Percentiles rank a stretch among this genome's conserved stretches.
Conservation (phyloP, 345 rosid genomes). For the Erodium maritimum region DNA sequence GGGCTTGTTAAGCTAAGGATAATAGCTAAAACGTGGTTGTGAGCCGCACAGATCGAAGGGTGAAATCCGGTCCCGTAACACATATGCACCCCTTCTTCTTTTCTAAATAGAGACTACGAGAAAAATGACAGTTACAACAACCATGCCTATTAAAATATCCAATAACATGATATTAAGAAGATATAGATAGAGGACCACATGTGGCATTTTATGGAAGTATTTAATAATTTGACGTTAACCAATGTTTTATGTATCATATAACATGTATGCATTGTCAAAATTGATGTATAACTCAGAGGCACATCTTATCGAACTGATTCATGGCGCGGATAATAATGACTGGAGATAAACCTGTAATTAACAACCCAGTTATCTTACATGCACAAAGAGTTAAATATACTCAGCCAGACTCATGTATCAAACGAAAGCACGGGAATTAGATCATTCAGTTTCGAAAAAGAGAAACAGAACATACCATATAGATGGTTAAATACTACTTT, state of each 20-base stretch:
- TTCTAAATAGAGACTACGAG: too few species aligned
- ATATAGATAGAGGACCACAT: too few species aligned
- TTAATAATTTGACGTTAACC: background rate
- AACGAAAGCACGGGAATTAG: background rate
- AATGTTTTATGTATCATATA: too few species aligned
- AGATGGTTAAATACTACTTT: conserved; percentile 79
- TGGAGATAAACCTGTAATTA: background rate
- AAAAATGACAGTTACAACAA: too few species aligned
- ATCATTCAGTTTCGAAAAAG: background rate
- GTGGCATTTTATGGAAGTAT: too few species aligned
- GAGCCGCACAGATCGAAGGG: too few species aligned
- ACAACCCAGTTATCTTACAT: background rate
- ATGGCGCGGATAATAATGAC: background rate
- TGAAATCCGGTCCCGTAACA: too few species aligned
- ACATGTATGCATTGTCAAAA: background rate
- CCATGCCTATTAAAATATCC: too few species aligned
- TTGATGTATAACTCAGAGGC: background rate
- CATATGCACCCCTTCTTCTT: too few species aligned
- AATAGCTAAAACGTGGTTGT: too few species aligned
- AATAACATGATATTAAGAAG: too few species aligned
- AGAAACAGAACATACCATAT: conserved; percentile 42
- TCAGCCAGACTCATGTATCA: background rate
- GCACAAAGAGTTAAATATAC: background rate
- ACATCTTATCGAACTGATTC: background rate
- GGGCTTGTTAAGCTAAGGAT: too few species aligned